Evolutionary conservation across 192 early-diverging fungal genomes (phyloP).

Genomic region (Podochytrium sp.): DNA sequence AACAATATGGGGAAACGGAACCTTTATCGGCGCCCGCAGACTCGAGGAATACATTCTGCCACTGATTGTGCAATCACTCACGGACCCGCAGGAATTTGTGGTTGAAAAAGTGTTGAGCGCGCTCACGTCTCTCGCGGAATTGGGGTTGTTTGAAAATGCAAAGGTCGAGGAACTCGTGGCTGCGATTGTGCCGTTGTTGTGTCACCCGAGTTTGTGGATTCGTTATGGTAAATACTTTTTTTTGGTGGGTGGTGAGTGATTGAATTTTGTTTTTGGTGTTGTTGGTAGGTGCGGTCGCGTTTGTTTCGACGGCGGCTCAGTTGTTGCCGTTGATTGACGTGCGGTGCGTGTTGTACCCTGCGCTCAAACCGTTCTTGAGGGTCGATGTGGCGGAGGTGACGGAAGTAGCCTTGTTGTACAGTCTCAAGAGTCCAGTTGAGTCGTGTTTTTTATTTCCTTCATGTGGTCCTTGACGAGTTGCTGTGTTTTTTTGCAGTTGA

Average conservation of each 20-base stretch:
- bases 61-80: constrained; percentile 83
- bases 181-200: constrained; percentile 72
- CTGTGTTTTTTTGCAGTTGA: constrained; percentile 26
- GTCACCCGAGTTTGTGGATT: constrained; percentile 84
- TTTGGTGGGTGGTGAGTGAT: neutral
- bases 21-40: constrained; percentile 82
- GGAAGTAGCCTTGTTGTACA: constrained; percentile 64
- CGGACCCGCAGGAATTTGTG: constrained; percentile 91
- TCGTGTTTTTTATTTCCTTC: neutral
- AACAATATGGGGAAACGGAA: constrained; percentile 86
- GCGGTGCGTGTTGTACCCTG: constrained; percentile 77
- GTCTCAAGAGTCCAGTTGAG: constrained; percentile 69
- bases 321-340: constrained; percentile 70
- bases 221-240: constrained; percentile 60
- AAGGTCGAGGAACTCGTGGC: constrained; percentile 74
- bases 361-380: constrained; percentile 69
- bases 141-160: constrained; percentile 76
- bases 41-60: constrained; percentile 94
- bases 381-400: constrained; percentile 68
- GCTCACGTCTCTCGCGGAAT: constrained; percentile 75
- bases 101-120: constrained; percentile 87
- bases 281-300: constrained; percentile 64
- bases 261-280: constrained; percentile 27
- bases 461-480: neutral
- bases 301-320: constrained; percentile 66